Conservation (phyloP, 257 asterid species). For the Galeopsis tetrahit region DNA sequence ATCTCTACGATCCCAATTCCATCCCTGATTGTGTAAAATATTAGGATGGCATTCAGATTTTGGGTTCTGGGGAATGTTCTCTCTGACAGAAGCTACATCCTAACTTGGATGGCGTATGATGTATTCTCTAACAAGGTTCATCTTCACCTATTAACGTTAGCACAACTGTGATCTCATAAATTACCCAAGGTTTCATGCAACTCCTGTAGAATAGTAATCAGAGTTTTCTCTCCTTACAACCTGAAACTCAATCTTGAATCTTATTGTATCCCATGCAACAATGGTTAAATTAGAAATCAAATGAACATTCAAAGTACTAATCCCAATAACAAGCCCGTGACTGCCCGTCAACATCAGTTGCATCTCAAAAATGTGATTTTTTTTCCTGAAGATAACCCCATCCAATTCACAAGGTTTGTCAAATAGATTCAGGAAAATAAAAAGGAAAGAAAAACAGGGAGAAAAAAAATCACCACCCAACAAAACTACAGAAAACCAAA, state of each 20-base stretch:
- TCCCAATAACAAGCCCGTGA: not conserved
- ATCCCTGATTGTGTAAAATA: not conserved
- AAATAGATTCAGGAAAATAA: not conserved
- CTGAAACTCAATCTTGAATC: not conserved
- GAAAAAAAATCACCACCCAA: not conserved
- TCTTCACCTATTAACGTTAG: not conserved
- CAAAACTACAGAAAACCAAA: constrained; percentile 1
- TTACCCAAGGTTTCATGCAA: constrained; percentile 15
- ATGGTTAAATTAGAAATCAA: constrained; percentile 7
- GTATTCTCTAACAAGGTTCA: constrained; percentile 1
- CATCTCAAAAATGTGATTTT: constrained; percentile 13
- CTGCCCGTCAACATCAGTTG: not conserved
- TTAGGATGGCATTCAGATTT: constrained; percentile 20
- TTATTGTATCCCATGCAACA: constrained; percentile 7
- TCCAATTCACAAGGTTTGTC: constrained; percentile 5
- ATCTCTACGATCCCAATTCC: not conserved
- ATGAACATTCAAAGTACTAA: not conserved
- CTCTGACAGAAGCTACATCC: not conserved
- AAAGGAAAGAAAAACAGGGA: not conserved
- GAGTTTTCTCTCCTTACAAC: not conserved
- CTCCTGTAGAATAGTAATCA: not conserved
- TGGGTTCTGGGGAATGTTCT: constrained; percentile 22
- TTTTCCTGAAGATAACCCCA: not conserved
- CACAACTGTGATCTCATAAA: not conserved
- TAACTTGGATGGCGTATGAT: constrained; percentile 3